Percentiles rank a stretch among this genome's conserved stretches.
phyloP scores from a whole-genome alignment of 2,329 filamentous ascomycete species.

The Diaporthe vaccinii region DNA sequence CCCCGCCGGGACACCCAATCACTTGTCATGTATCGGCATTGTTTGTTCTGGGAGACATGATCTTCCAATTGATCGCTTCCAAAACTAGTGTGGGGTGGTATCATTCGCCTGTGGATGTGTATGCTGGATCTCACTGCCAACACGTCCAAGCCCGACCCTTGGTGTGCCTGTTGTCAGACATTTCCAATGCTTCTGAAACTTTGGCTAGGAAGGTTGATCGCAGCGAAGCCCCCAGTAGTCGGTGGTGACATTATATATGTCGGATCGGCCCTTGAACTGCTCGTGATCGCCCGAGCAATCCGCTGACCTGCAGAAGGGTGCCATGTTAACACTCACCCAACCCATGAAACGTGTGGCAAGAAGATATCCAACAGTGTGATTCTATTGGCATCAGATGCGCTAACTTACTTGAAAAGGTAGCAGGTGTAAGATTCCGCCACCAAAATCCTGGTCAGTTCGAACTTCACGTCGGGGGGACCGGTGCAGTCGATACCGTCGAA shows the following conservation, averaged over 20 bases:
- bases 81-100: not conserved
- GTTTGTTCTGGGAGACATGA: not conserved
- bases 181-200: too few species aligned
- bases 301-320: not conserved
- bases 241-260: not conserved
- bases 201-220: not conserved
- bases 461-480: not conserved
- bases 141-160: not conserved
- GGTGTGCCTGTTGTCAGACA: not conserved
- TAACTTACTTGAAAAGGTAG: not conserved
- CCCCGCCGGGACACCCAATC: not conserved
- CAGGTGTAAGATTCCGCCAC: not conserved
- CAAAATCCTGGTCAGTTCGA: not conserved
- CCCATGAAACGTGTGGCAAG: not conserved
- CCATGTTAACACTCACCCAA: not conserved
- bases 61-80: not conserved
- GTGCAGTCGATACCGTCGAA: not conserved
- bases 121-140: not conserved
- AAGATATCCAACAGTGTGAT: not conserved
- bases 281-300: not conserved
- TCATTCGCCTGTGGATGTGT: too few species aligned
- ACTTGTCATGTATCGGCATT: not conserved
- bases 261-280: not conserved
- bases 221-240: not conserved
- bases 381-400: fast-evolving